Percentiles rank a stretch among this genome's conserved stretches.
Conservation (phyloP, 2,329 filamentous ascomycete genomes). For the Torrubiellomyces zombiae region DNA sequence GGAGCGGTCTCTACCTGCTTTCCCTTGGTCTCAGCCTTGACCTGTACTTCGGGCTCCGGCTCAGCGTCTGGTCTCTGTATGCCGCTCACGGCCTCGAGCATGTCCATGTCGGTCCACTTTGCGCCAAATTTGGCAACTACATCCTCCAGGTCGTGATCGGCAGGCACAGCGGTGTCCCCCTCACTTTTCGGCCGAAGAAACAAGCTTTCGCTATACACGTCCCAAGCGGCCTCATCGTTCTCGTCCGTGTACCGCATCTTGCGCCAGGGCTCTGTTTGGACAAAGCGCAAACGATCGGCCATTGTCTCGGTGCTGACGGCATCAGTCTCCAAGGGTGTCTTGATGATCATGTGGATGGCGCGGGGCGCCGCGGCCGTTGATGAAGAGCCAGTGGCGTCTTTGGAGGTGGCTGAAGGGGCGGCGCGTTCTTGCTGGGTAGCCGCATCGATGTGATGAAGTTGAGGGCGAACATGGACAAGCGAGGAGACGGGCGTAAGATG, state of each 20-base stretch:
- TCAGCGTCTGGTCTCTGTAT: slow-evolving; percentile 18
- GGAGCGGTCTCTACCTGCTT: slow-evolving; percentile 5
- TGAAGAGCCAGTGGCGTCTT: slow-evolving; percentile 16
- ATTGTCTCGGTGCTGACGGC: slow-evolving; percentile 52
- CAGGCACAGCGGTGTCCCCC: slow-evolving; percentile 6
- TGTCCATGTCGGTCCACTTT: slow-evolving; percentile 25
- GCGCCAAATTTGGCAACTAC: slow-evolving; percentile 21
- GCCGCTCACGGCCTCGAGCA: slow-evolving; percentile 29
- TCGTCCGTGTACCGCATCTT: slow-evolving; percentile 68
- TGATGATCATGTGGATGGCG: slow-evolving; percentile 76
- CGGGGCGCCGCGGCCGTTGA: slow-evolving; percentile 44
- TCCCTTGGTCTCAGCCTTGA: slow-evolving; percentile 13
- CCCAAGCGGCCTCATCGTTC: slow-evolving; percentile 59
- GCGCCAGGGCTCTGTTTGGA: slow-evolving; percentile 73
- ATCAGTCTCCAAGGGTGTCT: slow-evolving; percentile 54
- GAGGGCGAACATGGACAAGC: slow-evolving; percentile 75
- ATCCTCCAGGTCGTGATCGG: slow-evolving; percentile 14
- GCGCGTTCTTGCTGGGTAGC: slow-evolving; percentile 50
- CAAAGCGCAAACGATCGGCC: slow-evolving; percentile 55
- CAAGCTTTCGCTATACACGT: slow-evolving; percentile 57
- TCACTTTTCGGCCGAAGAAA: slow-evolving; percentile 17
- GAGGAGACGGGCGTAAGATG: slow-evolving; percentile 74
- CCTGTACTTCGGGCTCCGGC: slow-evolving; percentile 6
- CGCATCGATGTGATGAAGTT: slow-evolving; percentile 87
- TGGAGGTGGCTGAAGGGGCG: slow-evolving; percentile 20